A percentile compares a stretch with the other conserved stretches of the same genome.
Evolutionary conservation across 2,329 filamentous ascomycete genomes (phyloP).

Genomic region (Claviceps maximensis): DNA sequence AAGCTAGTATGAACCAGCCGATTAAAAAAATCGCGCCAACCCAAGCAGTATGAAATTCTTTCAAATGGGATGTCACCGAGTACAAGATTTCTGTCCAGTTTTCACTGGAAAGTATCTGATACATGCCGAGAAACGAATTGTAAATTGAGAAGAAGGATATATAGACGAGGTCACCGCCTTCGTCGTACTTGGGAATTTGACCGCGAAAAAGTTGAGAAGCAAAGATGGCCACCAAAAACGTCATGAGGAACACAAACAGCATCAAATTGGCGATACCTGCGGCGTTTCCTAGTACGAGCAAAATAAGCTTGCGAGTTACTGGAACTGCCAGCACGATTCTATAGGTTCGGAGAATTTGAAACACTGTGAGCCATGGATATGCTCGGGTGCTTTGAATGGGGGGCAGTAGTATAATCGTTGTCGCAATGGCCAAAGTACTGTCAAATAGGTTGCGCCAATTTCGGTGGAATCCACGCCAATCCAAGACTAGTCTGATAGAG

Average conservation of each 20-base stretch:
- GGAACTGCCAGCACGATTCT: slow-evolving; percentile 81
- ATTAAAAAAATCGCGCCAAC: slow-evolving; percentile 85
- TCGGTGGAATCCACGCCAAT: slow-evolving; percentile 71
- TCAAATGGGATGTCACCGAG: slow-evolving; percentile 58
- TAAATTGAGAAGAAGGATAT: slow-evolving; percentile 83
- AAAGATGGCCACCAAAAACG: slow-evolving; percentile 86
- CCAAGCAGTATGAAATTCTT: slow-evolving; percentile 62
- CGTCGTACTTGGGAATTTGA: slow-evolving; percentile 55
- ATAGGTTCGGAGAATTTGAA: slow-evolving; percentile 87
- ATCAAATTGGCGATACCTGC: slow-evolving; percentile 89
- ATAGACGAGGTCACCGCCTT: slow-evolving; percentile 45
- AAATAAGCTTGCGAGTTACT: slow-evolving; percentile 74
- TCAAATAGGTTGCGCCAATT: slow-evolving; percentile 69
- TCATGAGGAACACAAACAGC: slow-evolving; percentile 90
- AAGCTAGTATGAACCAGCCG: slow-evolving; percentile 88
- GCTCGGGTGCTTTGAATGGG: slow-evolving; percentile 58
- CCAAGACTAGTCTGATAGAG: slow-evolving; percentile 57
- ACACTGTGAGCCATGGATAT: slow-evolving; percentile 83
- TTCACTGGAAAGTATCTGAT: slow-evolving; percentile 89
- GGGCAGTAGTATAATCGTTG: slow-evolving; percentile 74
- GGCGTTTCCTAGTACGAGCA: slow-evolving; percentile 80
- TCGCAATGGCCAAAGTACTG: slow-evolving; percentile 65
- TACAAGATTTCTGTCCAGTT: slow-evolving; percentile 90
- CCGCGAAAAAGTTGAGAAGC: slow-evolving; percentile 87
- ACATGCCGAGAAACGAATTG: slow-evolving; percentile 96